Conservation (phyloP, 106 monocot species). For the Phalaenopsis equestris region DNA sequence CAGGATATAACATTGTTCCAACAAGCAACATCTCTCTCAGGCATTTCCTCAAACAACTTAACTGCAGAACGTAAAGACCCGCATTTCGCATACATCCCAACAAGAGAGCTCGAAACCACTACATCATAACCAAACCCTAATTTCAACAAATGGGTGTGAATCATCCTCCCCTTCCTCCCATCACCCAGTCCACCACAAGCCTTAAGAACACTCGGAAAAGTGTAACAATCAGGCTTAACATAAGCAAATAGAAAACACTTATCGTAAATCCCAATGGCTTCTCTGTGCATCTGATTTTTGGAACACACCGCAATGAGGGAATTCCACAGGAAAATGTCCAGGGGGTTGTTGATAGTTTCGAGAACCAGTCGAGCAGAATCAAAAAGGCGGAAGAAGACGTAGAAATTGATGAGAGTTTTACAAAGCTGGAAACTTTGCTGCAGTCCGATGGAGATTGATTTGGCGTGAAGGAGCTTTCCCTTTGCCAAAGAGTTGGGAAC, state of each 20-base stretch:
- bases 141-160: conserved; percentile 48
- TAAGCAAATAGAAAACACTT: conserved; percentile 11
- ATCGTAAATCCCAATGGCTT: conserved; percentile 29
- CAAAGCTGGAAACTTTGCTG: conserved; percentile 11
- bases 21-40: conserved; percentile 38
- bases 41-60: conserved; percentile 53
- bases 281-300: conserved; percentile 31
- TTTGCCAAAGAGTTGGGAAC: conserved; percentile 19
- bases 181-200: conserved; percentile 21
- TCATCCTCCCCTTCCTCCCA: conserved; percentile 16
- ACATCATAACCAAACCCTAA: conserved; percentile 38
- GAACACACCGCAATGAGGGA: conserved; percentile 38
- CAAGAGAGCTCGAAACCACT: conserved; percentile 43
- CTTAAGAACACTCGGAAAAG: conserved; percentile 63
- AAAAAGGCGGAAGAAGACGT: conserved; percentile 34
- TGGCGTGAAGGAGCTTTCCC: conserved; percentile 44
- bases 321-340: conserved; percentile 45
- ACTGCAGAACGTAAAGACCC: conserved; percentile 22
- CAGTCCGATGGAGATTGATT: conserved; percentile 35
- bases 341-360: conserved; percentile 13
- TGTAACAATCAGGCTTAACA: conserved; percentile 33
- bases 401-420: conserved; percentile 38
- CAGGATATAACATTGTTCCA: conserved; percentile 78
- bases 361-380: conserved; percentile 29
- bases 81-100: conserved; percentile 57